Percentiles rank a stretch among this genome's conserved stretches.
Conservation (phyloP, 371 early-diverging fungal species). For the Phascolomyces articulosus region DNA sequence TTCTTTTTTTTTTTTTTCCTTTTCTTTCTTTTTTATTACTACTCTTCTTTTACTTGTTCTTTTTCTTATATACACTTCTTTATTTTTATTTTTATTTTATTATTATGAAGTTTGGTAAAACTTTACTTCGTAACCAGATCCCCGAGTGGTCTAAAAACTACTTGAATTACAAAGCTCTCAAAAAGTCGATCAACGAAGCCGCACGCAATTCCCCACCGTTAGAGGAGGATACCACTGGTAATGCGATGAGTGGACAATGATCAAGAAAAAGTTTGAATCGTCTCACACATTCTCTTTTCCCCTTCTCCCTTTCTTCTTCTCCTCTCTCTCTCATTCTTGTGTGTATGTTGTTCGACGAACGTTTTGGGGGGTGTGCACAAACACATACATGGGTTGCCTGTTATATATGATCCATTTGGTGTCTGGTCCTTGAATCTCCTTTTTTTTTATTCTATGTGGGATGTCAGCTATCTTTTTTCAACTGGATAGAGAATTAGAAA, state of each 20-base stretch:
- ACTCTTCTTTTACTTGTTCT: neutral
- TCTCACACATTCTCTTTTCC: neutral
- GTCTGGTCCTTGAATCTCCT: neutral
- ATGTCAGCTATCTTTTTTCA: slow-evolving; percentile 61
- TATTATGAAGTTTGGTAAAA: slow-evolving; percentile 77
- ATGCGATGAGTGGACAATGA: slow-evolving; percentile 1
- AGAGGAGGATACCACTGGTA: slow-evolving; percentile 49
- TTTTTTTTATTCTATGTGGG: neutral
- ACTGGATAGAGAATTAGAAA: slow-evolving; percentile 71
- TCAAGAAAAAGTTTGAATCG: neutral
- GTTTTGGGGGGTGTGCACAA: too few species aligned
- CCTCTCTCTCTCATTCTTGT: too few species aligned
- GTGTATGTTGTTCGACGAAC: too few species aligned
- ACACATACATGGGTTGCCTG: too few species aligned
- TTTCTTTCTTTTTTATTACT: too few species aligned
- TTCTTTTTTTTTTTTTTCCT: neutral
- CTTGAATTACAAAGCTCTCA: slow-evolving; percentile 67
- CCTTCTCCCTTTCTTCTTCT: neutral
- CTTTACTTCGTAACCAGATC: slow-evolving; percentile 60
- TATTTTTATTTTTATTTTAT: neutral
- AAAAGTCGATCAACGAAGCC: slow-evolving; percentile 66
- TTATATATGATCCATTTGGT: neutral
- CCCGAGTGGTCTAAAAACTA: slow-evolving; percentile 77
- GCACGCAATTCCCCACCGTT: slow-evolving; percentile 35
- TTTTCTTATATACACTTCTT: too few species aligned